A percentile compares a stretch with the other conserved stretches of the same genome.
Evolutionary conservation across 768 basidiomycete species (phyloP).

Genomic region (Mycena olivaceomarginata): DNA sequence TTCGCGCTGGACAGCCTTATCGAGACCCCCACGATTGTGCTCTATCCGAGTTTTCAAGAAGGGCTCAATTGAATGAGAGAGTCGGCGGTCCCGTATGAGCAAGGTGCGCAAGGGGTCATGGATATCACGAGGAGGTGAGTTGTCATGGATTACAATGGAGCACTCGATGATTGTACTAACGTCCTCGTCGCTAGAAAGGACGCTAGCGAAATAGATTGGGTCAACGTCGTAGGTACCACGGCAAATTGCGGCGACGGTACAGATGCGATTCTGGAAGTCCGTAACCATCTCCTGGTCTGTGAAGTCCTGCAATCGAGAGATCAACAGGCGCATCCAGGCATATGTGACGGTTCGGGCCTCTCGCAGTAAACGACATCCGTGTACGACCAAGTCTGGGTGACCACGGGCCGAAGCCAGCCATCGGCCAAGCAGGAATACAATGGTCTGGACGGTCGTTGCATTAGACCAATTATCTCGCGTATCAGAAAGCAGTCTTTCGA

Average conservation of each 20-base stretch:
- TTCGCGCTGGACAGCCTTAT: slow-evolving; percentile 51
- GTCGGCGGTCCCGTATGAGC: slow-evolving; percentile 54
- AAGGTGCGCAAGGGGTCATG: slow-evolving; percentile 45
- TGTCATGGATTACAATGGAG: slow-evolving; percentile 55
- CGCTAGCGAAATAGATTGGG: slow-evolving; percentile 36
- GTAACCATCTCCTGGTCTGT: slow-evolving; percentile 43
- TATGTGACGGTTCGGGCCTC: slow-evolving; percentile 54
- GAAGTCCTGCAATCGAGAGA: slow-evolving; percentile 46
- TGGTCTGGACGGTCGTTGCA: slow-evolving; percentile 53
- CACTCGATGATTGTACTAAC: slow-evolving; percentile 56
- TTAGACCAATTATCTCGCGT: slow-evolving; percentile 66
- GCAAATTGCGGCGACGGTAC: slow-evolving; percentile 61
- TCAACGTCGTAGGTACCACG: slow-evolving; percentile 62
- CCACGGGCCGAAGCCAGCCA: slow-evolving; percentile 53
- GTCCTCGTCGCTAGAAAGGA: slow-evolving; percentile 52
- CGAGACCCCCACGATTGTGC: slow-evolving; percentile 46
- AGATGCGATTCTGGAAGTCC: slow-evolving; percentile 51
- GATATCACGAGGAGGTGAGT: slow-evolving; percentile 45
- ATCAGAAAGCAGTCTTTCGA: slow-evolving; percentile 56
- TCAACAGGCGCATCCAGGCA: slow-evolving; percentile 59
- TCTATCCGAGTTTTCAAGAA: slow-evolving; percentile 42
- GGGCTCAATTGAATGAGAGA: slow-evolving; percentile 53
- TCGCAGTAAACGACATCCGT: slow-evolving; percentile 54
- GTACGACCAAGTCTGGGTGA: slow-evolving; percentile 35
- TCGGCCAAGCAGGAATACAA: slow-evolving; percentile 58